Conservation (phyloP, 306 rosid genomes). For the Trifolium pratense region DNA sequence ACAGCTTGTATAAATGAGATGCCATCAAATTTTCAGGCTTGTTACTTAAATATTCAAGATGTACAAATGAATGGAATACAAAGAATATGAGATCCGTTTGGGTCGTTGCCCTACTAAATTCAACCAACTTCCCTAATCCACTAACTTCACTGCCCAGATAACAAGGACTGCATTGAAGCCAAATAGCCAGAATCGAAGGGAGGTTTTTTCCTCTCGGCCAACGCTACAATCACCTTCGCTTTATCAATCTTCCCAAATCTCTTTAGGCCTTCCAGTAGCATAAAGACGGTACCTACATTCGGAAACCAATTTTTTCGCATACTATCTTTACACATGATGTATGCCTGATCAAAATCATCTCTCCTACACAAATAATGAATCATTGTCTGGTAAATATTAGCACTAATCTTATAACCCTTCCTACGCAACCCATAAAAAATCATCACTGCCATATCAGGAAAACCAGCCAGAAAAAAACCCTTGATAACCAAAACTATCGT, state of each 20-base stretch:
- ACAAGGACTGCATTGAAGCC: conserved; percentile 46
- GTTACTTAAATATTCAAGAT: conserved; percentile 35
- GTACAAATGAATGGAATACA: conserved; percentile 48
- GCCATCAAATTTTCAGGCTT: conserved; percentile 21
- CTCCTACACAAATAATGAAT: conserved; percentile 77
- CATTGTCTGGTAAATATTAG: conserved; percentile 81
- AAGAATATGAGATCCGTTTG: conserved; percentile 40
- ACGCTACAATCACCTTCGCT: conserved; percentile 50
- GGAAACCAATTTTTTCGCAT: conserved; percentile 76
- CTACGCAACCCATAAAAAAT: conserved; percentile 56
- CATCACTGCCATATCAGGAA: conserved; percentile 73
- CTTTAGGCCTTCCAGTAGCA: conserved; percentile 64
- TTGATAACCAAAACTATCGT: conserved; percentile 75
- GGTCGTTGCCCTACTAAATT: conserved; percentile 24
- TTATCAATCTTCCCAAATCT: conserved; percentile 52
- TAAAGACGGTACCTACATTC: conserved; percentile 57
- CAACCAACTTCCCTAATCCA: conserved; percentile 32
- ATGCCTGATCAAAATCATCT: conserved; percentile 60
- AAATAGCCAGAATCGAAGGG: conserved; percentile 52
- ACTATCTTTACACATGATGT: conserved; percentile 61
- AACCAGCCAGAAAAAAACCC: conserved; percentile 68
- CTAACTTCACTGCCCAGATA: conserved; percentile 45
- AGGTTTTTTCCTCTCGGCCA: conserved; percentile 61
- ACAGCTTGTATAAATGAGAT: conserved; percentile 25
- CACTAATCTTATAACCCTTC: conserved; percentile 58